Conservation (phyloP, 306 rosid species). For the Vicia faba region DNA sequence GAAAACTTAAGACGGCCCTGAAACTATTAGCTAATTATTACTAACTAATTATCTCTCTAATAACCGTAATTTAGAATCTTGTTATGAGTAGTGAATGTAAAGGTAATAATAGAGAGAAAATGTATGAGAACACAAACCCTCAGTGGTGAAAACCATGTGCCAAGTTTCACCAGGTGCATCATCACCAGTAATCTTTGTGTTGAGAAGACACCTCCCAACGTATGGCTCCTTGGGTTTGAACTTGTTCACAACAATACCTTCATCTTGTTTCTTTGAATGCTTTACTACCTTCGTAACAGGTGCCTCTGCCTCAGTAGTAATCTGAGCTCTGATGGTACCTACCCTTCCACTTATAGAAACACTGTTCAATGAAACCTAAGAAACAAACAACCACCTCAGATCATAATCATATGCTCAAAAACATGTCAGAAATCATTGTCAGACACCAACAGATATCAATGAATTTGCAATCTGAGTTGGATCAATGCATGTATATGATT, state of each 20-base stretch:
- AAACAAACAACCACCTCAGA: constrained; percentile 32
- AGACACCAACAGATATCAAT: background rate
- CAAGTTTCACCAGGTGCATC: constrained; percentile 99
- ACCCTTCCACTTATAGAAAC: constrained; percentile 55
- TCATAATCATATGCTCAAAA: constrained; percentile 14
- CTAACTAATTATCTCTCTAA: no score
- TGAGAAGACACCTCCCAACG: constrained; percentile 72
- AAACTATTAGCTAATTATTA: no score
- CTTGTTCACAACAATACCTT: constrained; percentile 82
- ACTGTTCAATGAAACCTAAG: constrained; percentile 55
- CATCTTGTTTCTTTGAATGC: constrained; percentile 82
- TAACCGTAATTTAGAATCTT: background rate
- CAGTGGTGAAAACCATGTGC: constrained; percentile 99
- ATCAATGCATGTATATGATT: background rate
- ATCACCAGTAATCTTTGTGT: constrained; percentile 96
- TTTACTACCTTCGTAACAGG: constrained; percentile 75
- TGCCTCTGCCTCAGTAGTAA: constrained; percentile 82
- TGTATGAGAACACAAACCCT: constrained; percentile 51
- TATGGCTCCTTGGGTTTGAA: constrained; percentile 76
- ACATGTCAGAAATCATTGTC: background rate
- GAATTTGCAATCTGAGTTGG: background rate
- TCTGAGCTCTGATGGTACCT: constrained; percentile 76
- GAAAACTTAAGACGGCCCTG: no score
- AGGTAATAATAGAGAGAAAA: background rate
- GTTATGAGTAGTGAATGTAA: background rate